phyloP scores from a whole-genome alignment of 1,139 yeast species.

The Geotrichum siamense region DNA sequence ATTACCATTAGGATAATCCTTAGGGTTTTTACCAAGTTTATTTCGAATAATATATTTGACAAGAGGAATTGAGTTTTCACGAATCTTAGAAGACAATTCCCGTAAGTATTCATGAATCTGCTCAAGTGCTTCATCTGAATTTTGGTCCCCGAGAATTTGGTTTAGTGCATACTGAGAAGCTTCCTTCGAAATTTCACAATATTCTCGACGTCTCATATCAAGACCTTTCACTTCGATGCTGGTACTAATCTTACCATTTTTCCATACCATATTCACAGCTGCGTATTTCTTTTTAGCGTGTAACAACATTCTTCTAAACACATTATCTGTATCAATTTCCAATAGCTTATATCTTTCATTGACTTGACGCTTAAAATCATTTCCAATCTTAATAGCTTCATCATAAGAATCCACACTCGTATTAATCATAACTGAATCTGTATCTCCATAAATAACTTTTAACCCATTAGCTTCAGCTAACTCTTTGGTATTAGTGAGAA shows the following conservation, averaged over 20 bases:
- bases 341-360: constrained; percentile 80
- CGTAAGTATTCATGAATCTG: constrained; percentile 71
- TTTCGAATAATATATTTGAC: constrained; percentile 46
- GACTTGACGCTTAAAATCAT: constrained; percentile 73
- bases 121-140: constrained; percentile 68
- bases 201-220: constrained; percentile 96
- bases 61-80: constrained; percentile 52
- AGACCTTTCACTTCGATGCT: constrained; percentile 87
- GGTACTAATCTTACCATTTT: constrained; percentile 45
- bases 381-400: constrained; percentile 79
- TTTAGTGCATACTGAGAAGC: constrained; percentile 70
- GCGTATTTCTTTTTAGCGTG: constrained; percentile 99
- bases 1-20: constrained; percentile 46
- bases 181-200: constrained; percentile 86
- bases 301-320: constrained; percentile 72
- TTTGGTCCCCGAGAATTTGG: constrained; percentile 63
- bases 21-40: constrained; percentile 39
- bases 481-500: constrained; percentile 86
- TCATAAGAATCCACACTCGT: constrained; percentile 63
- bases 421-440: constrained; percentile 98
- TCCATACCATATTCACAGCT: constrained; percentile 56
- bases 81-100: constrained; percentile 50
- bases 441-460: constrained; percentile 94
- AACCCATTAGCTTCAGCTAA: constrained; percentile 79
- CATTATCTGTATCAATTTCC: constrained; percentile 94